These are phyloP conservation scores for Yarrowia divulgata DNA, from an alignment of 805 yeast species.

Conservation along the genomic window DNA sequence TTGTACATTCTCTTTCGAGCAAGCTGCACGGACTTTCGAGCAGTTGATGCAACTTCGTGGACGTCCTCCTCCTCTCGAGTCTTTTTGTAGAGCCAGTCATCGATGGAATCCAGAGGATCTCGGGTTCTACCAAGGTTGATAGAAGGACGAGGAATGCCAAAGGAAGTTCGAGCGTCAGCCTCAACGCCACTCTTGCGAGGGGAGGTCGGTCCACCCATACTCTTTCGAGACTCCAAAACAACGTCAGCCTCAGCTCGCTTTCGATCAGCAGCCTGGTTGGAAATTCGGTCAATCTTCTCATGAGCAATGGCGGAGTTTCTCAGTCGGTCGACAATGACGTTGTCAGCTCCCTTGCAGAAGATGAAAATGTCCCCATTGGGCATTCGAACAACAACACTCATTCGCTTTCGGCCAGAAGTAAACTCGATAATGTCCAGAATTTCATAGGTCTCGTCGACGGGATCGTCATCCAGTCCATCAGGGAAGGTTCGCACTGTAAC, in stretches of 20 bases:
- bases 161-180: constrained; percentile 41
- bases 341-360: constrained; percentile 96
- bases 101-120: constrained; percentile 46
- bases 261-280: constrained; percentile 64
- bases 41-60: constrained; percentile 46
- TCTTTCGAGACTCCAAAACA: constrained; percentile 58
- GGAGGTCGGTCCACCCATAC: constrained; percentile 55
- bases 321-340: constrained; percentile 79
- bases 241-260: constrained; percentile 77
- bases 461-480: constrained; percentile 70
- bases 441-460: constrained; percentile 72
- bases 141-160: constrained; percentile 47
- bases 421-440: constrained; percentile 85
- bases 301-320: constrained; percentile 64
- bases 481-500: constrained; percentile 82
- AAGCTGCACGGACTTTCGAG: constrained; percentile 44
- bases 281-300: constrained; percentile 68
- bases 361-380: constrained; percentile 79
- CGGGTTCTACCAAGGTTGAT: constrained; percentile 45
- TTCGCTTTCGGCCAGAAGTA: constrained; percentile 85
- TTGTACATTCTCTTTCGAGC: constrained; percentile 46
- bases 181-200: constrained; percentile 33
- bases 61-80: constrained; percentile 47
- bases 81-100: constrained; percentile 44
- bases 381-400: constrained; percentile 83